phyloP scores from a whole-genome alignment of 1,284 basidiomycete genomes.

The Vanrija sp. region DNA sequence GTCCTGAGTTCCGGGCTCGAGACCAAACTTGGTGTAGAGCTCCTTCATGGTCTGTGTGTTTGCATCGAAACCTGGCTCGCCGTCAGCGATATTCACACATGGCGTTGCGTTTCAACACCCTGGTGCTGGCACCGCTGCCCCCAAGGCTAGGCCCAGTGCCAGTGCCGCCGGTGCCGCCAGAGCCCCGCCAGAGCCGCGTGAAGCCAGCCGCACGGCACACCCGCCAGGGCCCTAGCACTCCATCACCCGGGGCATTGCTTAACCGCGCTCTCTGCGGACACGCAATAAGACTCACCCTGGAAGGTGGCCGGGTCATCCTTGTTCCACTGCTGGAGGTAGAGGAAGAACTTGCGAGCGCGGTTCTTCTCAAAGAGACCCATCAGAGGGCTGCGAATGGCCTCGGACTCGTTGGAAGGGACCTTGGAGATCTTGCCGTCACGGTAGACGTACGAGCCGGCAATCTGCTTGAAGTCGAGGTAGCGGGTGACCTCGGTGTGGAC shows the following conservation, averaged over 20 bases:
- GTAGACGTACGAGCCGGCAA: constrained; percentile 96
- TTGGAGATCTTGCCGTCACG: constrained; percentile 96
- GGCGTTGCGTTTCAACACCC: too few relatives aligned
- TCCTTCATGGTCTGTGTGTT: constrained; percentile 85
- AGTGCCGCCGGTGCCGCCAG: neutral
- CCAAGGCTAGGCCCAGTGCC: neutral
- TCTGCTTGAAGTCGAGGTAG: constrained; percentile 99
- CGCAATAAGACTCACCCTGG: constrained; percentile 61
- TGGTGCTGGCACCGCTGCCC: too few relatives aligned
- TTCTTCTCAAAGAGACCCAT: constrained; percentile 99
- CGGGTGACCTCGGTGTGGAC: constrained; percentile 98
- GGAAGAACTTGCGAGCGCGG: constrained; percentile 97
- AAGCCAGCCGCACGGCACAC: neutral
- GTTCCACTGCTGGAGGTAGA: constrained; percentile 93
- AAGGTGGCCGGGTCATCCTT: constrained; percentile 92
- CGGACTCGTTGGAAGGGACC: constrained; percentile 96
- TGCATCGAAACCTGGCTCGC: constrained; percentile 66
- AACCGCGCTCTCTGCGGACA: neutral
- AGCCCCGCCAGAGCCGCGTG: neutral
- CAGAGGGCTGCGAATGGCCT: constrained; percentile 88
- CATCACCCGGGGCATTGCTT: neutral
- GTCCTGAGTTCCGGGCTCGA: constrained; percentile 96
- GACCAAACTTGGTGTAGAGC: constrained; percentile 94
- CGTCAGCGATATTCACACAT: neutral
- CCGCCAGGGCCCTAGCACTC: too few relatives aligned